Base-by-base conservation (phyloP, 371 early-diverging fungal genomes). In the Phascolomyces articulosus region DNA sequence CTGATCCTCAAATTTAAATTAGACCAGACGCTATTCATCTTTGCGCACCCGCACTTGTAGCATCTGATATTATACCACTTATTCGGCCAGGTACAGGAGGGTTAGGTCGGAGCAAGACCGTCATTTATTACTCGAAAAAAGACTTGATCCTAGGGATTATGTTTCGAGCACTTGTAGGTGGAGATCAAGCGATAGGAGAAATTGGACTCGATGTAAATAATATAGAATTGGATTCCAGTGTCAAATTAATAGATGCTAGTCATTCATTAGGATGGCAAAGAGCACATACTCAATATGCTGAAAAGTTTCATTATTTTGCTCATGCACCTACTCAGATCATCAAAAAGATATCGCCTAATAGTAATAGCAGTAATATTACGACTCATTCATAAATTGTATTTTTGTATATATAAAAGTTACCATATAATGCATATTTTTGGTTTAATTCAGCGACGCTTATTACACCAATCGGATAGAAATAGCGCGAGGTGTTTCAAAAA, bases 1-100 rank as follows among this genome's bases (percentile, higher is more conserved):
- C n/a, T n/a, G n/a, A n/a, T n/a, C n/a, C n/a, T n/a, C n/a, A n/a
- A n/a, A n/a, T n/a, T n/a, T n/a, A n/a, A n/a, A n/a, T 47, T 11
- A 81, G 83, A 34, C 83, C 83, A 18, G 77, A 83, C 44, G 65
- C 73, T 2, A 60, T 83, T 40, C 83, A 83, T 68, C 63, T 83
- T 16, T 83, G 80, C 58, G 83, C 83, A 15, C 83, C 83, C 11
- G 83, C 83, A 16, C 59, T 83, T 29, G 61, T 72, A 38, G 60
- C 62, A 31, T 53, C 68, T 44, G 83, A 83, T 44, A 71, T 82
- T 44, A 58, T 72, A 28, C 67, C 65, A 27, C 64, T 67, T 31
- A 66, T 82, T 31, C 29, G 41, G 23, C 58, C 44, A 38, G 74
- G 64, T 8, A 49, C 62, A 8, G 72, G 72, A 2, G 75, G 76